Percentiles rank a stretch among this genome's conserved stretches.
phyloP scores from a whole-genome alignment of 352 stramenopile genomes.

The Globisporangium spinosum region DNA sequence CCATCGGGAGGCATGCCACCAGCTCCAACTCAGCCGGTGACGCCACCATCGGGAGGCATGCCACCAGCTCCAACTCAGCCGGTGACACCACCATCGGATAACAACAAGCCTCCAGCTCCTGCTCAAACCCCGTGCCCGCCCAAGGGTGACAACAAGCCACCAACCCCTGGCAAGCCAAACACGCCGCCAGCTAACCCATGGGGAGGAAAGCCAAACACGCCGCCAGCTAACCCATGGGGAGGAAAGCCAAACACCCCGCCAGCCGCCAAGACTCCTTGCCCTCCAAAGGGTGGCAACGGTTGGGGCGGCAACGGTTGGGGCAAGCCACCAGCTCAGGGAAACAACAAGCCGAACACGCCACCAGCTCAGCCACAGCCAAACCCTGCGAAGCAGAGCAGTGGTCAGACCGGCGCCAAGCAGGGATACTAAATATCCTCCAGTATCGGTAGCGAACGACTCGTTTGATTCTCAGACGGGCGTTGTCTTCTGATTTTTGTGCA shows the following conservation, averaged over 20 bases:
- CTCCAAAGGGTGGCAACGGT: conserved; percentile 4
- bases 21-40: no score
- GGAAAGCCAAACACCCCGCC: conserved; percentile 9
- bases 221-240: conserved; percentile 5
- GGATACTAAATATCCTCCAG: conserved; percentile 8
- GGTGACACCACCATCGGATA: no score
- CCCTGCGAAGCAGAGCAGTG: conserved; percentile 10
- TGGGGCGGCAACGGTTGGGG: neutral
- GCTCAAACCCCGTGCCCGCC: conserved; percentile 6
- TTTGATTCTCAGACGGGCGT: neutral
- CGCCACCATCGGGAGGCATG: no score
- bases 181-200: conserved; percentile 1
- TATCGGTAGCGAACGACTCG: neutral
- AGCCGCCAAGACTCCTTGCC: conserved; percentile 11
- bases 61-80: no score
- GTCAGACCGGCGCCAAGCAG: conserved; percentile 9
- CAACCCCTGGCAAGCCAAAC: neutral
- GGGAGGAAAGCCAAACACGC: conserved; percentile 9
- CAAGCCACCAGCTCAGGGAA: neutral
- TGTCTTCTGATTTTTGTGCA: neutral
- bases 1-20: no score
- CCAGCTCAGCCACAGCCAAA: conserved; percentile 6
- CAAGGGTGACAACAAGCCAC: neutral
- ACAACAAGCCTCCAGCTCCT: no score
- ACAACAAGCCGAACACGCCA: conserved; percentile 2